Evolutionary conservation across 2,329 filamentous ascomycete species (phyloP).

Genomic region (Paradendryphiella salina): DNA sequence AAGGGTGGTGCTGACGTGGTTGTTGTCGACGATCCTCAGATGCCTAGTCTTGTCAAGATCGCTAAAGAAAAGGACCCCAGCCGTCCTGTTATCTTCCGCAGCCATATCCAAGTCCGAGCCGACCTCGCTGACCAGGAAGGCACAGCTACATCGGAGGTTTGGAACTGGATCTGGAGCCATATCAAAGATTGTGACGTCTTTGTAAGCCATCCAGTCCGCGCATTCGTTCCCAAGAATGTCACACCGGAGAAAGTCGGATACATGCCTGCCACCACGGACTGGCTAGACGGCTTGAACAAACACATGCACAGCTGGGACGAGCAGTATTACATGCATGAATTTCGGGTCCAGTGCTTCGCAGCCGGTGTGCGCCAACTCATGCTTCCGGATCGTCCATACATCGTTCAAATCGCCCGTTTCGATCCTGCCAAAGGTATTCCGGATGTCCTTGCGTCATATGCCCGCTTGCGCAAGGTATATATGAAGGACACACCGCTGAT

Average conservation of each 20-base stretch:
- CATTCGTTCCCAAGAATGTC: slow-evolving; percentile 73
- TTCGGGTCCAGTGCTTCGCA: slow-evolving; percentile 64
- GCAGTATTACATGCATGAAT: slow-evolving; percentile 74
- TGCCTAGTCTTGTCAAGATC: slow-evolving; percentile 76
- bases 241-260: slow-evolving; percentile 69
- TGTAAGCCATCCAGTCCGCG: slow-evolving; percentile 77
- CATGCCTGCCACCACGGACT: slow-evolving; percentile 80
- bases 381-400: slow-evolving; percentile 68
- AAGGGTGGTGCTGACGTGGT: slow-evolving; percentile 77
- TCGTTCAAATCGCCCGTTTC: slow-evolving; percentile 79
- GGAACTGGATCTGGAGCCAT: slow-evolving; percentile 73
- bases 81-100: slow-evolving; percentile 78
- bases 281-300: slow-evolving; percentile 83
- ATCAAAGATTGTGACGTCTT: slow-evolving; percentile 75
- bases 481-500: slow-evolving; percentile 55
- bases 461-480: slow-evolving; percentile 67
- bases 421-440: slow-evolving; percentile 83
- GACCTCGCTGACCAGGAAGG: slow-evolving; percentile 67
- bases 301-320: slow-evolving; percentile 69
- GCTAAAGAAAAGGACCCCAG: slow-evolving; percentile 71
- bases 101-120: slow-evolving; percentile 79
- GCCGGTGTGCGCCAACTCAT: slow-evolving; percentile 63
- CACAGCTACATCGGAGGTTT: slow-evolving; percentile 72
- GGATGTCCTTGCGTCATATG: slow-evolving; percentile 75
- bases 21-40: slow-evolving; percentile 81